A percentile compares a stretch with the other conserved stretches of the same genome.
phyloP scores from a whole-genome alignment of 1,284 basidiomycete species.

The Tilletia indica region DNA sequence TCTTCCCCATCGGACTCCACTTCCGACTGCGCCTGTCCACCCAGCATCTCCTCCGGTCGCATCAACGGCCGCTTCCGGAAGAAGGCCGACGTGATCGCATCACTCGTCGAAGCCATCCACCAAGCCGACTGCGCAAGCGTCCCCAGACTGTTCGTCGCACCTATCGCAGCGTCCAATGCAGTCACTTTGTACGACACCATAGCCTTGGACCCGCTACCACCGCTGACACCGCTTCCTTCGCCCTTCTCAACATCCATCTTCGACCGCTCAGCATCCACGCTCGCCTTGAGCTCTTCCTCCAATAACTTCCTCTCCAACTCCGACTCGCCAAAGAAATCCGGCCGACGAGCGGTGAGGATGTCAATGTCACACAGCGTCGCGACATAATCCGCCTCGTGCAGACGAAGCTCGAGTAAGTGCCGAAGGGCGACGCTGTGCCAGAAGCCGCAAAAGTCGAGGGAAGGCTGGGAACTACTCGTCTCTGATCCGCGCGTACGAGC shows the following conservation, averaged over 20 bases:
- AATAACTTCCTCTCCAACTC: conserved; percentile 1
- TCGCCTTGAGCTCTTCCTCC: background rate
- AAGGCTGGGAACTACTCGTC: background rate
- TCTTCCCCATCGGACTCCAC: background rate
- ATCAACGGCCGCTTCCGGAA: conserved; percentile 63
- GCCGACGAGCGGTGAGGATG: conserved; percentile 9
- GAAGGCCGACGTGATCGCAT: conserved; percentile 65
- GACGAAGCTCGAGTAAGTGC: conserved; percentile 40
- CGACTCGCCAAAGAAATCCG: conserved; percentile 12
- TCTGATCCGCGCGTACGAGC: conserved; percentile 3
- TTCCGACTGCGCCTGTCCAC: background rate
- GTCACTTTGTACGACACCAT: background rate
- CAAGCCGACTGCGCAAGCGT: conserved; percentile 65
- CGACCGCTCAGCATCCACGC: background rate
- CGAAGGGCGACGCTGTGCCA: conserved; percentile 40
- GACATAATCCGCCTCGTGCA: conserved; percentile 26
- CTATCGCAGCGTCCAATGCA: conserved; percentile 1
- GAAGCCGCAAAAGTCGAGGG: conserved; percentile 27
- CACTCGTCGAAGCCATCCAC: conserved; percentile 68
- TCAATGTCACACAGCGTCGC: conserved; percentile 15
- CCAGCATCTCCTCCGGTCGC: conserved; percentile 12
- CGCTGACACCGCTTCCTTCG: background rate
- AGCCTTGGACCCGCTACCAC: background rate
- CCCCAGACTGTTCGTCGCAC: conserved; percentile 10
- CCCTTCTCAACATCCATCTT: background rate